Percentiles rank a stretch among this genome's conserved stretches.
Conservation (phyloP, 257 asterid genomes). For the Gentiana straminea region DNA sequence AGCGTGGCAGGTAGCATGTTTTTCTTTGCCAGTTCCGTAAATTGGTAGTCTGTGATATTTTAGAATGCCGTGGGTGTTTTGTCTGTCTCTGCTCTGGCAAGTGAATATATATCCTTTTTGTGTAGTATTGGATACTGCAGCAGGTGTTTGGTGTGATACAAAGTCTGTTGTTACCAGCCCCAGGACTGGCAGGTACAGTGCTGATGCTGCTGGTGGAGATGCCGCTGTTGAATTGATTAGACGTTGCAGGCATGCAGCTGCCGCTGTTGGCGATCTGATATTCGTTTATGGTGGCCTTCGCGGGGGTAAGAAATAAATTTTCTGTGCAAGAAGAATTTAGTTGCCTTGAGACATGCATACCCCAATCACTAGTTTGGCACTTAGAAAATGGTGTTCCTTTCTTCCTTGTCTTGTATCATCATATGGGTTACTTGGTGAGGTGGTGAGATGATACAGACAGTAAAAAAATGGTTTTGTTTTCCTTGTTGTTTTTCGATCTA, state of each 20-base stretch:
- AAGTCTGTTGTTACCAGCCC: slow-evolving; percentile 95
- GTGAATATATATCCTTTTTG: background rate
- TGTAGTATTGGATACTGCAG: slow-evolving; percentile 95
- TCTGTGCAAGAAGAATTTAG: background rate
- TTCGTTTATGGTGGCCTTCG: slow-evolving; percentile 97
- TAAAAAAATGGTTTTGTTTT: background rate
- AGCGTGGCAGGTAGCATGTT: slow-evolving; percentile 75
- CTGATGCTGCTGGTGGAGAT: slow-evolving; percentile 99
- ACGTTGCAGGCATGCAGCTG: slow-evolving; percentile 97
- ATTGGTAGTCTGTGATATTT: too few species aligned
- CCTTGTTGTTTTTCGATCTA: background rate
- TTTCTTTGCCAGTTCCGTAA: background rate
- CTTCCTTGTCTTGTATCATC: too few species aligned
- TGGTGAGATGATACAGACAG: too few species aligned
- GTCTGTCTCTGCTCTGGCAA: background rate
- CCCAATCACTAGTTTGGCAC: too few species aligned
- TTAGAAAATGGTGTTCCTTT: too few species aligned
- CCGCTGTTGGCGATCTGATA: slow-evolving; percentile 94
- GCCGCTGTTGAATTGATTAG: slow-evolving; percentile 97
- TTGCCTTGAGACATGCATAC: too few species aligned
- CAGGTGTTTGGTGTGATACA: slow-evolving; percentile 99
- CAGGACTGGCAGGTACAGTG: slow-evolving; percentile 93
- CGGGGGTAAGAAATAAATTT: slow-evolving; percentile 59
- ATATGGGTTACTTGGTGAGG: too few species aligned
- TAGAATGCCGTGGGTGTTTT: background rate